These are phyloP conservation scores for Porphyra umbilicalis DNA, from an alignment of 31 red algal genomes.

Conservation along the genomic window DNA sequence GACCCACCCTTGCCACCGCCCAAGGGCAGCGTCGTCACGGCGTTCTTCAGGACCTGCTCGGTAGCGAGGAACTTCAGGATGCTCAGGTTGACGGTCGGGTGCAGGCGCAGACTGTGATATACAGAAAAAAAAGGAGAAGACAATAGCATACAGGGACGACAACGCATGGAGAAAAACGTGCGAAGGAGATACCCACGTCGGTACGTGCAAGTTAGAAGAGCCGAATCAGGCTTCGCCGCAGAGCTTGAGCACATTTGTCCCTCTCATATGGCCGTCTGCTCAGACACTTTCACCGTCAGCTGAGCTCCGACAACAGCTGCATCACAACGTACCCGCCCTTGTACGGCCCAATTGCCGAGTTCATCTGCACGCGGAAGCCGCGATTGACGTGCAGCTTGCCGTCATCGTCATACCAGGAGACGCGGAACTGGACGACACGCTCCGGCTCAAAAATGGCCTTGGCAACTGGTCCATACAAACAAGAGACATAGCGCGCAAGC, in stretches of 20 bases:
- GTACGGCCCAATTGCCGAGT: slow-evolving; percentile 27
- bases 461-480: not conserved
- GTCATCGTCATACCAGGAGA: slow-evolving; percentile 27
- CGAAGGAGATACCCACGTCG: no score
- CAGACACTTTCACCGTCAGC: no score
- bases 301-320: no score
- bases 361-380: slow-evolving; percentile 28
- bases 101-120: slow-evolving; percentile 8
- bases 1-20: slow-evolving; percentile 44
- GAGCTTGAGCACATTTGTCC: not conserved
- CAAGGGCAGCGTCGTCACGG: slow-evolving; percentile 25
- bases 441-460: slow-evolving; percentile 23
- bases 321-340: slow-evolving; percentile 23
- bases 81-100: slow-evolving; percentile 17
- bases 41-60: slow-evolving; percentile 51
- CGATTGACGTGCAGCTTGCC: slow-evolving; percentile 28
- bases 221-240: no score
- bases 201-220: no score
- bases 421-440: slow-evolving; percentile 30
- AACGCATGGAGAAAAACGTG: not conserved
- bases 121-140: not conserved
- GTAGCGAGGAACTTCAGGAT: slow-evolving; percentile 43
- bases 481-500: not conserved
- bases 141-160: not conserved
- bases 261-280: no score